Percentiles rank a stretch among this genome's conserved stretches.
phyloP scores from a whole-genome alignment of 495 filamentous ascomycete genomes.

The Aspergillus indologenus region DNA sequence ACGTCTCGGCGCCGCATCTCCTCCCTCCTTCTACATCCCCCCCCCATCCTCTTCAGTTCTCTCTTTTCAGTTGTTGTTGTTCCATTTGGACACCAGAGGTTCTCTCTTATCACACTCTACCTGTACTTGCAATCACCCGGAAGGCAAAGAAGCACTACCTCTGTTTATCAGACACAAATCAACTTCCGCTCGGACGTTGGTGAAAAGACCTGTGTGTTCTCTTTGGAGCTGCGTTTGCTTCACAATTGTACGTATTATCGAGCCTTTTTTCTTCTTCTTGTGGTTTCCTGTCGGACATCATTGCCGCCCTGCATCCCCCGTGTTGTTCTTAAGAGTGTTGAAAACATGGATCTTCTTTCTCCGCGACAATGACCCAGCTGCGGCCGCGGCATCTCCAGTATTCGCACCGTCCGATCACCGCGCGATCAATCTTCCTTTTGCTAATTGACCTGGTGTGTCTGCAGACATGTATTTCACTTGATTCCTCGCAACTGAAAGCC shows the following conservation, averaged over 20 bases:
- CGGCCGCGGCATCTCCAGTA: neutral
- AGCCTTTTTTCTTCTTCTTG: slow-evolving; percentile 27
- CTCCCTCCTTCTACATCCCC: neutral
- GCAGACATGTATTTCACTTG: slow-evolving; percentile 49
- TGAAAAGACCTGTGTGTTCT: slow-evolving; percentile 24
- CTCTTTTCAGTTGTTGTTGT: slow-evolving; percentile 2
- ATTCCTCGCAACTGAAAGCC: slow-evolving; percentile 29
- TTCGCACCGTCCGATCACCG: neutral
- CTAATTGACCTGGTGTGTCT: slow-evolving; percentile 39
- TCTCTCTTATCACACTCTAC: slow-evolving; percentile 19
- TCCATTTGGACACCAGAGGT: slow-evolving; percentile 10
- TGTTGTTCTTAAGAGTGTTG: slow-evolving; percentile 5
- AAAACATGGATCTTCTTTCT: slow-evolving; percentile 1
- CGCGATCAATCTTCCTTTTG: slow-evolving; percentile 25
- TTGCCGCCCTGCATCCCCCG: slow-evolving; percentile 10
- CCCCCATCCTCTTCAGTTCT: neutral
- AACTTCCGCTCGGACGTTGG: slow-evolving; percentile 2
- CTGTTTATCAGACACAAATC: neutral
- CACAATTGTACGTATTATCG: slow-evolving; percentile 48
- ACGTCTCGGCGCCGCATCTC: neutral
- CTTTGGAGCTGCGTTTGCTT: slow-evolving; percentile 29
- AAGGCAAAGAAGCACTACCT: neutral
- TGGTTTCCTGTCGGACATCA: slow-evolving; percentile 12
- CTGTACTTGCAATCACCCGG: slow-evolving; percentile 38
- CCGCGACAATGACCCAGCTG: neutral